Evolutionary conservation across 352 stramenopile species (phyloP), one percentile per base, ranked within the genome.

Genomic region (Phytopythium vexans): DNA sequence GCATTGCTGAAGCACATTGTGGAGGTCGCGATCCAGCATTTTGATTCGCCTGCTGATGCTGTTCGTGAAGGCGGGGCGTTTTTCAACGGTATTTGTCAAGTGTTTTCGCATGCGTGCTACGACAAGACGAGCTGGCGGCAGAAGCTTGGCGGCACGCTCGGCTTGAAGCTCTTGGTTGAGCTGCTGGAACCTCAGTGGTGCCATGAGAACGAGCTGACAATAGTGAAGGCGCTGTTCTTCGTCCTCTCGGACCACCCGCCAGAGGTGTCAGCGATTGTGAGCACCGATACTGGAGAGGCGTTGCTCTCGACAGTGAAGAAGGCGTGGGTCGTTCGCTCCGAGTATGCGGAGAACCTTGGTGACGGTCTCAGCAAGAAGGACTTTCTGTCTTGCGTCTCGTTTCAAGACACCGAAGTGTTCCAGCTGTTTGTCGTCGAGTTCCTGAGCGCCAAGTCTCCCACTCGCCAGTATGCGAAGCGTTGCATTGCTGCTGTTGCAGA

Each of bases 401-500:
- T 94, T 40, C 83, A 92, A 54, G 79, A 95, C 51, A 91, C 81
- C 2, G 86, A 95, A 49, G 69, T 95, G 8, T 85, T 95, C 32
- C 82, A 94, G 53, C 85, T 94, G 60, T 79, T 94, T 52, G 79
- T 95, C n/a, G 82, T 93, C 32, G 83, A 95, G 45, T 88, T 92
- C 32, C 53, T 95, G 46, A 95, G 82, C 54, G 58, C 82, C 9
- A 90, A 89, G 40, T 61, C 78, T 1, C 71, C 82, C n/a, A 72
- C 83, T 44, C 70, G 86, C 33, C 56, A 74, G 39, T 90, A 82
- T 47, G 86, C 82, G 1, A 92, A 92, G 39, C 55, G 81, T 42
- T 89, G 80, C 35, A 90, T 95, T 31, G 54, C 60, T 8, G 61
- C 70, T 6, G 70, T 92, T 21, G 83, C 82, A 12, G 58, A 59